Base-by-base conservation (phyloP, 2,329 filamentous ascomycete genomes). In the Cercospora brassicicola region DNA sequence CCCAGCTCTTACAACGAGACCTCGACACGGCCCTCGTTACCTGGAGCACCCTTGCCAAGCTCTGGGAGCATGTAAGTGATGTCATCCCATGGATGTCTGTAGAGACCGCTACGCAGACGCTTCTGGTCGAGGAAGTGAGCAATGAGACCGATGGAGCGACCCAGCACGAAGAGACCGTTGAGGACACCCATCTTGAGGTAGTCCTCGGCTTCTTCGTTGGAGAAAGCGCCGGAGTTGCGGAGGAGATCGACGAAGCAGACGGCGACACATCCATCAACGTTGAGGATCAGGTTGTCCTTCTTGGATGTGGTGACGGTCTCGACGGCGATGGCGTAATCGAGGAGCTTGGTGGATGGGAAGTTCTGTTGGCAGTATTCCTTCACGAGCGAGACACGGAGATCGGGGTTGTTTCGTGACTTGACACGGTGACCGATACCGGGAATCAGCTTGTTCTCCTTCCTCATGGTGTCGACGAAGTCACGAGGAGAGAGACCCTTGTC, bases 361-460 rank as follows among this genome's bases (percentile, higher is more conserved):
- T 95, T 93, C 87, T 94, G 92, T 84, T 94, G 88, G 80, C 96
- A 95, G 82, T 95, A 99, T 84, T 99, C 94, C 88, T 98, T 99
- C 80, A 99, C 95, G 68, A 99, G 91, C 86, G 98, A 94, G 76
- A 99, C 95, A 88, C 95, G 95, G 76, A 99, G 90, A 89, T 99
- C 95, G 72, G 95, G 95, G 90, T 99, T 99, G 89, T 98, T 97
- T 78, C 95, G 91, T 74, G 95, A 99, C 89, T 99, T 99, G 87
- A 99, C 92, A 84, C 94, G 93, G 89, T 99, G 95, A 76, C 95
- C 95, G 77, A 99, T 99, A 87, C 95, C 95, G 72, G 95, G 95
- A 77, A 99, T 98, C 77, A 99, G 93, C 89, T 98, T 99, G 90
- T 99, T 99, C 85, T 95, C 93, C 88, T 98, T 99, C 83, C 95